Conservation (phyloP, 2,329 filamentous ascomycete species). For the Trichoderma polysporum region DNA sequence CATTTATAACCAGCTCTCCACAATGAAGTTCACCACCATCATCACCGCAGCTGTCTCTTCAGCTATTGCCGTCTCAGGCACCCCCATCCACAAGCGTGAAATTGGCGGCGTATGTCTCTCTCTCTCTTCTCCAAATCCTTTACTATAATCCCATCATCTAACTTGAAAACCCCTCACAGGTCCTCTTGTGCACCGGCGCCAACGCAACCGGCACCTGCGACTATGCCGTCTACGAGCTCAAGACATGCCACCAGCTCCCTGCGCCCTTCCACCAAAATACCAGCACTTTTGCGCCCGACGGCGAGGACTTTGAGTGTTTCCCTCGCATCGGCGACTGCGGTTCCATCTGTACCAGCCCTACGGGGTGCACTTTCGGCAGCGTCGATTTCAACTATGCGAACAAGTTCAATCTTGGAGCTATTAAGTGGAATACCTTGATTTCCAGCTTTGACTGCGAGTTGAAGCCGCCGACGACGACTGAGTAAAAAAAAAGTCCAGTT, state of each 20-base stretch:
- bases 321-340: constrained; percentile 44
- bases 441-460: constrained; percentile 36
- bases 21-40: constrained; percentile 34
- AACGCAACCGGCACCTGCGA: constrained; percentile 50
- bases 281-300: constrained; percentile 52
- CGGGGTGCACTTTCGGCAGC: constrained; percentile 52
- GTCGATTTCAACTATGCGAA: constrained; percentile 46
- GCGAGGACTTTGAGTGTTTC: constrained; percentile 49
- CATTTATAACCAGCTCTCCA: neutral
- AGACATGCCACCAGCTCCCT: constrained; percentile 46
- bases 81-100: constrained; percentile 41
- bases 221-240: constrained; percentile 44
- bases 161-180: constrained; percentile 30
- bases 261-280: constrained; percentile 42
- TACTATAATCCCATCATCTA: neutral
- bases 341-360: constrained; percentile 48
- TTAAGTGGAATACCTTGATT: constrained; percentile 45
- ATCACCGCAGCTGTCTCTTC: constrained; percentile 26
- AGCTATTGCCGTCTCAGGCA: constrained; percentile 28
- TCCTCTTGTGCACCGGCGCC: constrained; percentile 52
- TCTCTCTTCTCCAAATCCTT: neutral
- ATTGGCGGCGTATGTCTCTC: constrained; percentile 47
- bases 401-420: constrained; percentile 48
- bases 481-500: neutral
- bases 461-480: neutral